A percentile compares a stretch with the other conserved stretches of the same genome.
phyloP scores from a whole-genome alignment of 345 rosid genomes.

The Salix arbutifolia region DNA sequence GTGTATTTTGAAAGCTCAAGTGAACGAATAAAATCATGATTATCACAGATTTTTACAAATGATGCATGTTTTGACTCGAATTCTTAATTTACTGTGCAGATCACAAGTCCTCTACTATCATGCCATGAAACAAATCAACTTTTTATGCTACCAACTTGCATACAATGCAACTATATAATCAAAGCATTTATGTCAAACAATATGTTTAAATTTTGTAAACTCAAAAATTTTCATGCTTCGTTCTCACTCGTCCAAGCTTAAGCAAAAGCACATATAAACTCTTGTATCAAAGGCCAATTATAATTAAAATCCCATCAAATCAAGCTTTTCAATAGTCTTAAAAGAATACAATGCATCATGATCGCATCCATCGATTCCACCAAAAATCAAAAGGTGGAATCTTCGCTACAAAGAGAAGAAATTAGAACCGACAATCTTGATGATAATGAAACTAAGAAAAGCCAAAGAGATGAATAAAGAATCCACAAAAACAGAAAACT shows the following conservation, averaged over 20 bases:
- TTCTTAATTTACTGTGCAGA: no score
- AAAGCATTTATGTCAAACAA: no score
- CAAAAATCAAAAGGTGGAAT: background rate
- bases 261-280: background rate
- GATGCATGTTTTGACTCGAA: accelerated
- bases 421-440: constrained; percentile 35
- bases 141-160: no score
- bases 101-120: no score
- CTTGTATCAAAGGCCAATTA: background rate
- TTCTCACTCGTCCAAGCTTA: background rate
- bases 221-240: background rate
- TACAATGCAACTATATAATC: no score
- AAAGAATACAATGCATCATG: no score
- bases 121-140: no score
- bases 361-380: no score
- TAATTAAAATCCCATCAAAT: background rate
- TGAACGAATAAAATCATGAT: no score
- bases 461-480: constrained; percentile 51
- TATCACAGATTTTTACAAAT: no score
- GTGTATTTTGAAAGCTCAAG: no score
- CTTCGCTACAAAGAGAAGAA: background rate
- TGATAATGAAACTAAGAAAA: constrained; percentile 56
- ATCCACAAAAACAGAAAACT: constrained; percentile 66
- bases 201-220: background rate
- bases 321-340: no score